Base-by-base conservation (phyloP, 2,329 filamentous ascomycete species). In the Celoporthe dispersa region DNA sequence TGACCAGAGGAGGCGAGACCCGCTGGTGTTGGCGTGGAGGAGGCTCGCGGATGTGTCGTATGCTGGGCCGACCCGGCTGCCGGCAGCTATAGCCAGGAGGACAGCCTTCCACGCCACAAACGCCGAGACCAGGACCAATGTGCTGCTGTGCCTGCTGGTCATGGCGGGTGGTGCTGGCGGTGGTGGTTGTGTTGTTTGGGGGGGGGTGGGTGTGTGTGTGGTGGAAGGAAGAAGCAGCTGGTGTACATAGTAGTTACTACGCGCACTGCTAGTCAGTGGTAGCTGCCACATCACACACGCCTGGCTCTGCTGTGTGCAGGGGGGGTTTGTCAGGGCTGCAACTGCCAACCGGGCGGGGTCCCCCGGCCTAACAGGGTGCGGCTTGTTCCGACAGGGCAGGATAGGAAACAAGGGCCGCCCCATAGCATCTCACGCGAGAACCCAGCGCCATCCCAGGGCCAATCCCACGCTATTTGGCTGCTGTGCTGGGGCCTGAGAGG, bases 41-140 rank as follows among this genome's bases (percentile, higher is more conserved):
- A 85, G 76, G 53, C 85, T 85, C 8, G 87, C 90, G 8, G 92
- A 95, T n/a, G 92, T 94, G 80, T 97, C 93, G 79, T 96, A 97
- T 73, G 87, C 88, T 22, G 87, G 87, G 70, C 85, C 88, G 62
- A 87, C 78, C 66, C 80, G 79, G 51, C 84, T 83, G 44, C 81
- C 81, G 66, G 86, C 77, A 37, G 89, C 89, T 68, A 94, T 79
- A 61, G 85, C 75, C n/a, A 94, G 78, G 8, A 96, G 81, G 12
- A 92, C 76, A 7, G 79, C 65, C 77, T 95, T 96, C 91, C 91
- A 94, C 16, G 81, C 77, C 5, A 82, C 68, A 76, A 92, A 48
- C n/a, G 16, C 44, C 3, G 44, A 94, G n/a, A 76, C 73, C 51
- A 74, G 66, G 65, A 80, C 53, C 35, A 84, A 70, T 11, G 78